phyloP scores from a whole-genome alignment of 371 early-diverging fungal genomes.

The Umbelopsis sp. region DNA sequence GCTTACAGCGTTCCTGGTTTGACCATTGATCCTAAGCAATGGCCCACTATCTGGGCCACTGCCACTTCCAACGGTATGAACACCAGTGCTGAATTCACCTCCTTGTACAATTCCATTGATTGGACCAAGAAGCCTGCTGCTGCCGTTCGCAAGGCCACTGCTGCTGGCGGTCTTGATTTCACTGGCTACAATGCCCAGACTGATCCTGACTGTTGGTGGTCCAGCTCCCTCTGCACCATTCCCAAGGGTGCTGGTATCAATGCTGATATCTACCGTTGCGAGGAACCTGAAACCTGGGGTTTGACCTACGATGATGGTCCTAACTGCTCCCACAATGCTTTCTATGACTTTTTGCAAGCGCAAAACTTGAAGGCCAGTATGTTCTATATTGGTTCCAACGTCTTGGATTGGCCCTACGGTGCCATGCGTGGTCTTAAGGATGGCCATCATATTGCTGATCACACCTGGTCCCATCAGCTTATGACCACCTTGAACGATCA shows the following conservation, averaged over 20 bases:
- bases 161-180: slow-evolving; percentile 39
- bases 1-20: slow-evolving; percentile 22
- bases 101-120: slow-evolving; percentile 49
- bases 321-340: slow-evolving; percentile 55
- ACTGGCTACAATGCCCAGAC: slow-evolving; percentile 29
- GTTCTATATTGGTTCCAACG: slow-evolving; percentile 74
- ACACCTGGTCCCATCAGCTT: slow-evolving; percentile 73
- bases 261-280: slow-evolving; percentile 52
- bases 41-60: slow-evolving; percentile 51
- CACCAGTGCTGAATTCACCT: slow-evolving; percentile 42
- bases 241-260: slow-evolving; percentile 43
- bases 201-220: slow-evolving; percentile 62
- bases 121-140: slow-evolving; percentile 50
- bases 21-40: slow-evolving; percentile 38
- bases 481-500: slow-evolving; percentile 69
- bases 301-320: slow-evolving; percentile 73
- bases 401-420: slow-evolving; percentile 59
- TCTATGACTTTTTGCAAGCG: slow-evolving; percentile 49
- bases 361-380: slow-evolving; percentile 65
- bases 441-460: slow-evolving; percentile 74
- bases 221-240: slow-evolving; percentile 43
- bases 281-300: slow-evolving; percentile 63
- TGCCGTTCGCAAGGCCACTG: slow-evolving; percentile 30
- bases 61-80: slow-evolving; percentile 56
- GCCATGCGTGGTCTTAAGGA: slow-evolving; percentile 54